phyloP scores from a whole-genome alignment of 2,329 filamentous ascomycete genomes.

The Hawksworthiomyces lignivorus region DNA sequence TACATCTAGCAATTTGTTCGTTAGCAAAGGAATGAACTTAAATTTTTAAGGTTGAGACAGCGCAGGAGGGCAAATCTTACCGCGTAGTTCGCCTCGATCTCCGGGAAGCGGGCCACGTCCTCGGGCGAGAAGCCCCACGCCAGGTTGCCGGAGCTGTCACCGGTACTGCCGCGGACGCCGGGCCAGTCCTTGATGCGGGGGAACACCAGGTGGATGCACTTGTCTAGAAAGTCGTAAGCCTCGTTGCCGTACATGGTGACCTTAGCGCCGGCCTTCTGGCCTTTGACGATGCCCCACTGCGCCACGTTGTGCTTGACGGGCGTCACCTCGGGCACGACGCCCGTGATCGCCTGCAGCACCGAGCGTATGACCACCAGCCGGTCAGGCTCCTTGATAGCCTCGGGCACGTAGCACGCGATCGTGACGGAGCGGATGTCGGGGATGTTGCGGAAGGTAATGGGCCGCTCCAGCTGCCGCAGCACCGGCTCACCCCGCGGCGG shows the following conservation, averaged over 20 bases:
- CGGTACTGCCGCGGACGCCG: slow-evolving; percentile 58
- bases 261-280: slow-evolving; percentile 68
- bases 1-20: slow-evolving; percentile 39
- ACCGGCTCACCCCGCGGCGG: slow-evolving; percentile 76
- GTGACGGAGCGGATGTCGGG: slow-evolving; percentile 76
- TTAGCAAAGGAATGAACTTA: slow-evolving; percentile 13
- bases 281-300: slow-evolving; percentile 66
- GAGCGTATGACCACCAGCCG: slow-evolving; percentile 77
- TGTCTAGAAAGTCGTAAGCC: slow-evolving; percentile 86
- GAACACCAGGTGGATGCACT: slow-evolving; percentile 81
- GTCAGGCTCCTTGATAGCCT: slow-evolving; percentile 62
- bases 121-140: slow-evolving; percentile 70
- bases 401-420: slow-evolving; percentile 67
- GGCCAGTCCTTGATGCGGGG: slow-evolving; percentile 95
- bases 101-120: slow-evolving; percentile 77
- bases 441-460: slow-evolving; percentile 75
- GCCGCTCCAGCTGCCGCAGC: slow-evolving; percentile 62
- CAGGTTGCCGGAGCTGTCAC: slow-evolving; percentile 84
- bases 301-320: slow-evolving; percentile 62
- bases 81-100: slow-evolving; percentile 91
- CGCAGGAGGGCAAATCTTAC: slow-evolving; percentile 53
- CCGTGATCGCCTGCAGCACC: slow-evolving; percentile 77
- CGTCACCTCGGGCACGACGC: slow-evolving; percentile 63
- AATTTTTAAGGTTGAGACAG: not conserved
- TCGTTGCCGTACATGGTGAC: slow-evolving; percentile 68